Evolutionary conservation across 2,329 filamentous ascomycete genomes (phyloP).

Genomic region (Penicillium griseofulvum): DNA sequence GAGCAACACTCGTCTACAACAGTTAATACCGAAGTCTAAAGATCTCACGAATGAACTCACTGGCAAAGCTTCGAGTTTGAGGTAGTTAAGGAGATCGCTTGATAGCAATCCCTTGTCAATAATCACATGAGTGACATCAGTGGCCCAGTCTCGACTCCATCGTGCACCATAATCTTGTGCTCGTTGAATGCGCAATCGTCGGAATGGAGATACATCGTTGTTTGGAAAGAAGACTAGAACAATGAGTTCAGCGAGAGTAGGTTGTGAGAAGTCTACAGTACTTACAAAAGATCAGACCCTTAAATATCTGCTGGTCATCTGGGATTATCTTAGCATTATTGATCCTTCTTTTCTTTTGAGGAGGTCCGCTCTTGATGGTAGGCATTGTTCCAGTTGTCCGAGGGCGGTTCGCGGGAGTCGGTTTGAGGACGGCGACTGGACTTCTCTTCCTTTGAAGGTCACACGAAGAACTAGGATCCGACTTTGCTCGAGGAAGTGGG

Average conservation of each 20-base stretch:
- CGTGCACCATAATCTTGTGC: conserved; percentile 71
- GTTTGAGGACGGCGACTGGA: background rate
- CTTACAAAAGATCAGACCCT: conserved; percentile 58
- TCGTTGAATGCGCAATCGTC: conserved; percentile 70
- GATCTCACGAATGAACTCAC: conserved; percentile 34
- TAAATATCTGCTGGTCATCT: conserved; percentile 59
- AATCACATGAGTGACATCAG: conserved; percentile 71
- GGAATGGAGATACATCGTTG: conserved; percentile 65
- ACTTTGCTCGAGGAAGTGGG: conserved; percentile 9
- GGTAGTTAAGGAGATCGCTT: conserved; percentile 58
- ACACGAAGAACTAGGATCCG: conserved; percentile 8
- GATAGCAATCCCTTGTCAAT: conserved; percentile 69
- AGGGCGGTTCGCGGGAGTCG: conserved; percentile 10
- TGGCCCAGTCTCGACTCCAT: conserved; percentile 61
- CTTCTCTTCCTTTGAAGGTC: background rate
- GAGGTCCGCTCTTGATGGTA: conserved; percentile 8
- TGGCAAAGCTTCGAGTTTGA: conserved; percentile 52
- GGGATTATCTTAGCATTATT: conserved; percentile 48
- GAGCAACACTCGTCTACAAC: conserved; percentile 29
- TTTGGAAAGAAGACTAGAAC: conserved; percentile 71
- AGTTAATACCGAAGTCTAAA: conserved; percentile 13
- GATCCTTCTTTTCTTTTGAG: conserved; percentile 31
- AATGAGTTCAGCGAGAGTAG: conserved; percentile 4
- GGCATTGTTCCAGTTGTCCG: conserved; percentile 17
- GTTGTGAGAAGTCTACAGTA: background rate